phyloP scores from a whole-genome alignment of 1,139 yeast species.

The Magnusiomyces paraingens region DNA sequence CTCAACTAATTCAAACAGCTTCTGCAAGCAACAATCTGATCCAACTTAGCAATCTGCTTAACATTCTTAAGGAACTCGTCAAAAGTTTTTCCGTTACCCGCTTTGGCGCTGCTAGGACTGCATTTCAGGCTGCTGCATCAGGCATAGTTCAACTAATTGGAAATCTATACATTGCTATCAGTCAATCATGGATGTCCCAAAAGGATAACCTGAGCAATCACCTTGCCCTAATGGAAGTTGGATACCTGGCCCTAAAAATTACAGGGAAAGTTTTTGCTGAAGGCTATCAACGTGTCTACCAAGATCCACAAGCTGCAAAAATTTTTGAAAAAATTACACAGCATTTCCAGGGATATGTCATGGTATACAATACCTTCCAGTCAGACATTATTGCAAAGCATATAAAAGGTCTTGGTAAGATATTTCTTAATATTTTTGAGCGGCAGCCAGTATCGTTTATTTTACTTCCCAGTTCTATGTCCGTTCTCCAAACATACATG shows the following conservation, averaged over 20 bases:
- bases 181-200: slow-evolving; percentile 51
- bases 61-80: slow-evolving; percentile 67
- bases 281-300: slow-evolving; percentile 65
- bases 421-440: slow-evolving; percentile 52
- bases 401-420: slow-evolving; percentile 68
- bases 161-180: slow-evolving; percentile 52
- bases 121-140: slow-evolving; percentile 68
- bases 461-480: slow-evolving; percentile 56
- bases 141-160: slow-evolving; percentile 52
- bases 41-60: slow-evolving; percentile 54
- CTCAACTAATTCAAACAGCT: slow-evolving; percentile 42
- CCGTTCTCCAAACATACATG: slow-evolving; percentile 53
- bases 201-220: slow-evolving; percentile 18
- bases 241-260: slow-evolving; percentile 70
- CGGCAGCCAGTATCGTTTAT: slow-evolving; percentile 67
- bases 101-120: slow-evolving; percentile 75
- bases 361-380: slow-evolving; percentile 45
- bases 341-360: slow-evolving; percentile 54
- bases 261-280: slow-evolving; percentile 68
- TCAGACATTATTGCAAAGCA: slow-evolving; percentile 62
- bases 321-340: slow-evolving; percentile 52
- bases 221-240: slow-evolving; percentile 51
- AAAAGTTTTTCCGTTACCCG: slow-evolving; percentile 68
- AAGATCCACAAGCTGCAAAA: slow-evolving; percentile 50
- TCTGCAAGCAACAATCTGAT: slow-evolving; percentile 40